These are phyloP conservation scores for Starmerella bombicola DNA, from an alignment of 805 yeast genomes.

Conservation along the genomic window DNA sequence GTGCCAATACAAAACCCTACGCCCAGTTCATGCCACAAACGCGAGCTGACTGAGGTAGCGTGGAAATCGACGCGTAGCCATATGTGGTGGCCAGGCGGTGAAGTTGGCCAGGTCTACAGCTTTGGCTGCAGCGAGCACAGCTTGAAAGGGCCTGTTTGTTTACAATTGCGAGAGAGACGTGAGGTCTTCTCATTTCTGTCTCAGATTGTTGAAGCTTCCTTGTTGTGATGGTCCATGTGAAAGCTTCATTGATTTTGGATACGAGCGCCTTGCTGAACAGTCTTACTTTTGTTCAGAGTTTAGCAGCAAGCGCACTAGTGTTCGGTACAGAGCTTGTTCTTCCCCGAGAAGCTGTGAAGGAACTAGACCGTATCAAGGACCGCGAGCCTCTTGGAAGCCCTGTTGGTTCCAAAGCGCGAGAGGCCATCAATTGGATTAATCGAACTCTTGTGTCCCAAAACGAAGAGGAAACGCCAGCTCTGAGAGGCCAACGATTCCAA, in stretches of 20 bases:
- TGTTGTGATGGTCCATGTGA: slow-evolving; percentile 2
- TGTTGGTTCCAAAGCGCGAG: slow-evolving; percentile 10
- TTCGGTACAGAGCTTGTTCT: slow-evolving; percentile 8
- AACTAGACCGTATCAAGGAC: slow-evolving; percentile 19
- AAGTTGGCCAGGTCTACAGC: too few species aligned
- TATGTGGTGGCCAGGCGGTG: too few species aligned
- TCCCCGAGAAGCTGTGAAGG: slow-evolving; percentile 10
- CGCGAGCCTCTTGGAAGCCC: not conserved
- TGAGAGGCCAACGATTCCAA: slow-evolving; percentile 14
- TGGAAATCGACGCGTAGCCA: too few species aligned
- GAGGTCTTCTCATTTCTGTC: too few species aligned
- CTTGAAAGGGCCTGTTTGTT: too few species aligned
- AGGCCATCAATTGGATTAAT: slow-evolving; percentile 16
- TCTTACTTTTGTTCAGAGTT: slow-evolving; percentile 3
- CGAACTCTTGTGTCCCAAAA: slow-evolving; percentile 3
- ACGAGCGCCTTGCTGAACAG: slow-evolving; percentile 12
- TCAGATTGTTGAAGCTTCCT: too few species aligned
- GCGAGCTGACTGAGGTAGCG: too few species aligned
- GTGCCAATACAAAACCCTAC: too few species aligned
- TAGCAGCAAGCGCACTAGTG: slow-evolving; percentile 1
- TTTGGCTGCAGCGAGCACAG: too few species aligned
- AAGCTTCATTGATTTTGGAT: slow-evolving; percentile 16
- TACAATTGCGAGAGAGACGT: too few species aligned
- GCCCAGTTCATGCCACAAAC: too few species aligned
- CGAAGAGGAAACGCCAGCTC: slow-evolving; percentile 1